A percentile compares a stretch with the other conserved stretches of the same genome.
Evolutionary conservation across 2,329 filamentous ascomycete species (phyloP).

Genomic region (Scortechinia acanthostroma): DNA sequence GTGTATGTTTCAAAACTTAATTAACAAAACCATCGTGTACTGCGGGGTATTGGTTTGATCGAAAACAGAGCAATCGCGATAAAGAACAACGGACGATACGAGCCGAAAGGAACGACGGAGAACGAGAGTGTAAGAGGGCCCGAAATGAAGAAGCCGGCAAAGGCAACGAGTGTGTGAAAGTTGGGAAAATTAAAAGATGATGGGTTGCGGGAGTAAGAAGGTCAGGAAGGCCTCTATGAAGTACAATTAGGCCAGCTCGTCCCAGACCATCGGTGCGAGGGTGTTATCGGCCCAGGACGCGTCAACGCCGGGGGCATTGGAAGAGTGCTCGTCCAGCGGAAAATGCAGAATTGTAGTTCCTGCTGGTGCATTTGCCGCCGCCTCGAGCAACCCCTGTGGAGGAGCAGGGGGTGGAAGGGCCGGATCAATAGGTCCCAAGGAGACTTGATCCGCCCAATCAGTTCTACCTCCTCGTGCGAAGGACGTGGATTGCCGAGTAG

Average conservation of each 20-base stretch:
- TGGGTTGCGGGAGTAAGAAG: no score
- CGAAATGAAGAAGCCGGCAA: no score
- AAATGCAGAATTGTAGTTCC: no score
- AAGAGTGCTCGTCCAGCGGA: not conserved
- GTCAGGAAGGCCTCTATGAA: no score
- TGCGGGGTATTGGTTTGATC: slow-evolving; percentile 1
- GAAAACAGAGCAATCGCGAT: no score
- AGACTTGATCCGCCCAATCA: not conserved
- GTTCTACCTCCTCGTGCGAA: not conserved
- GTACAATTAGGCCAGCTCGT: no score
- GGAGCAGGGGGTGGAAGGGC: not conserved
- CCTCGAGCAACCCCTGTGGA: not conserved
- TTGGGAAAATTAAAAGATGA: no score
- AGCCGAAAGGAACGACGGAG: no score
- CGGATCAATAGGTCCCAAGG: not conserved
- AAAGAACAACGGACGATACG: no score
- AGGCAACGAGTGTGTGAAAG: no score
- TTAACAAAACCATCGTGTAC: slow-evolving; percentile 1
- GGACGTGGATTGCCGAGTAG: not conserved
- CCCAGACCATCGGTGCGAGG: slow-evolving; percentile 1
- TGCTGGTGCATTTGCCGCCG: not conserved
- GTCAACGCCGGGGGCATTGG: not conserved
- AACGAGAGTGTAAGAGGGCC: no score
- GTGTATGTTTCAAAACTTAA: no score
- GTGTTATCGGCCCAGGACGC: not conserved